These are phyloP conservation scores for Hypomontagnella monticulosa DNA, from an alignment of 495 filamentous ascomycete species.

Conservation along the genomic window DNA sequence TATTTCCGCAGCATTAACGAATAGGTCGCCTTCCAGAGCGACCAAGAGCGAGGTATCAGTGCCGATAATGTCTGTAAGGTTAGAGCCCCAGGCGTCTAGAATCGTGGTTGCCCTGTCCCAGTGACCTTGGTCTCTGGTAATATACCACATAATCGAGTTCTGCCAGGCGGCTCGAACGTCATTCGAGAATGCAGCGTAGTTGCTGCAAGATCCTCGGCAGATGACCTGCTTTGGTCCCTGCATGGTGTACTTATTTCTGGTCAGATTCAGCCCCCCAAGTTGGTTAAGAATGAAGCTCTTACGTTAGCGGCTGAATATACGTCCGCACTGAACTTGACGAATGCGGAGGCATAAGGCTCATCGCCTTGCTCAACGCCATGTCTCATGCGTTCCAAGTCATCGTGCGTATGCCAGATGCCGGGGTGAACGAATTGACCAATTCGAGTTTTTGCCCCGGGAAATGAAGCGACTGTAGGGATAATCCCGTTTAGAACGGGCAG, in stretches of 20 bases:
- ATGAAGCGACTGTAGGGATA: slow-evolving; percentile 22
- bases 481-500: slow-evolving; percentile 37
- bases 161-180: slow-evolving; percentile 51
- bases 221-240: slow-evolving; percentile 44
- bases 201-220: slow-evolving; percentile 42
- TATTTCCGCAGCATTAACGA: slow-evolving; percentile 53
- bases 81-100: slow-evolving; percentile 51
- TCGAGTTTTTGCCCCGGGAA: slow-evolving; percentile 31
- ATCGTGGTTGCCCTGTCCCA: slow-evolving; percentile 47
- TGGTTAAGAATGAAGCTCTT: background rate
- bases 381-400: slow-evolving; percentile 44
- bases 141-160: slow-evolving; percentile 54
- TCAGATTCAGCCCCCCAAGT: background rate
- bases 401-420: slow-evolving; percentile 43
- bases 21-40: slow-evolving; percentile 47
- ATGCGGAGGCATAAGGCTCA: slow-evolving; percentile 40
- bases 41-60: slow-evolving; percentile 47
- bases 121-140: slow-evolving; percentile 46
- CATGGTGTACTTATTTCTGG: slow-evolving; percentile 44
- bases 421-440: slow-evolving; percentile 44
- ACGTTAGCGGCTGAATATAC: slow-evolving; percentile 31
- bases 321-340: slow-evolving; percentile 33
- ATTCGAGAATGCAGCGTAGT: slow-evolving; percentile 48
- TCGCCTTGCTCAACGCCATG: slow-evolving; percentile 22
- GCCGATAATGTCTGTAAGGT: slow-evolving; percentile 47